Conservation (phyloP, 2,329 filamentous ascomycete species). For the Tolypocladium tropicale region DNA sequence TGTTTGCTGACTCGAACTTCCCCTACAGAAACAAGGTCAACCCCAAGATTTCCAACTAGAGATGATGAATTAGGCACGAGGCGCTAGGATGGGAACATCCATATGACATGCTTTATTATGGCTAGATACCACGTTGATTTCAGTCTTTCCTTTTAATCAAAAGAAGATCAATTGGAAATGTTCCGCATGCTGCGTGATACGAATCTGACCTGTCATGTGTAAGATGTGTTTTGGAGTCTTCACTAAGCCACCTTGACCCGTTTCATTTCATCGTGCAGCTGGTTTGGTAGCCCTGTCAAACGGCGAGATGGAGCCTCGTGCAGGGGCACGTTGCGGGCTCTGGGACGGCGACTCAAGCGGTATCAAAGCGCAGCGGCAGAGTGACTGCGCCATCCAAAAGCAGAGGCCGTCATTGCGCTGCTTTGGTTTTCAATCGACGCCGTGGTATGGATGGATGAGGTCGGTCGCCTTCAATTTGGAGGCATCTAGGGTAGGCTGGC, state of each 20-base stretch:
- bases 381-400: not conserved
- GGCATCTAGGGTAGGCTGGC: not conserved
- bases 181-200: not conserved
- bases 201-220: not conserved
- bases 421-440: not conserved
- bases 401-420: not conserved
- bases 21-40: conserved; percentile 14
- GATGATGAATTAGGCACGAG: not conserved
- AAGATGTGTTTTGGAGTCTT: not conserved
- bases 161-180: not conserved
- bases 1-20: not conserved
- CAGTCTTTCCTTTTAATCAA: too few relatives aligned
- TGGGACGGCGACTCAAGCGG: not conserved
- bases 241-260: not conserved
- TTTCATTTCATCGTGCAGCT: not conserved
- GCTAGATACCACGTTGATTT: not conserved
- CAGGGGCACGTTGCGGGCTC: not conserved
- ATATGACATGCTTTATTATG: not conserved
- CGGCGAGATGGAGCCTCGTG: not conserved
- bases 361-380: not conserved
- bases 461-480: too few relatives aligned
- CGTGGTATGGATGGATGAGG: too few relatives aligned
- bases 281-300: not conserved
- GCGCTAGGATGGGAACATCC: not conserved
- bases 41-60: conserved; percentile 25